Conservation (phyloP, 2,329 filamentous ascomycete species). For the Pseudogymnoascus sp. region DNA sequence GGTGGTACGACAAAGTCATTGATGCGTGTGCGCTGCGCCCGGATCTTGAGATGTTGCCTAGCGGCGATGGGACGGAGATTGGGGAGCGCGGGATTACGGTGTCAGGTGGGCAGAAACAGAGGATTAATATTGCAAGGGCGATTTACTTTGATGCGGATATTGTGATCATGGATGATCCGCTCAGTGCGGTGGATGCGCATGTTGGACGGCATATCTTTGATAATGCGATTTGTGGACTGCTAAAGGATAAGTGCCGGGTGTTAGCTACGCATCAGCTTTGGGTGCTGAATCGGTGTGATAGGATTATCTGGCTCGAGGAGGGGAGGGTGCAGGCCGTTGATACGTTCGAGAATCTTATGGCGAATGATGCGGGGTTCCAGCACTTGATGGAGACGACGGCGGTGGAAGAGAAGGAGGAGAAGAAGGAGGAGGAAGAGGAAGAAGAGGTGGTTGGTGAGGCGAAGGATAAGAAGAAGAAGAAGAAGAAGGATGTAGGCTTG, state of each 20-base stretch:
- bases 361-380: conserved; percentile 66
- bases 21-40: conserved; percentile 70
- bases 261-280: conserved; percentile 93
- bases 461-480: conserved; percentile 39
- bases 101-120: conserved; percentile 90
- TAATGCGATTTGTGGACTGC: conserved; percentile 79
- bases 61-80: conserved; percentile 83
- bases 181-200: conserved; percentile 62
- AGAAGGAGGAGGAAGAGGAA: conserved; percentile 39
- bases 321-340: conserved; percentile 78
- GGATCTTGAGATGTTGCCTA: conserved; percentile 88
- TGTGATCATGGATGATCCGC: conserved; percentile 60
- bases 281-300: conserved; percentile 81
- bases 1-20: conserved; percentile 61
- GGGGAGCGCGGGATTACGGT: conserved; percentile 93
- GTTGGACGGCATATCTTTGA: conserved; percentile 78
- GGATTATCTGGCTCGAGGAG: conserved; percentile 87
- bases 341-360: conserved; percentile 84
- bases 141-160: conserved; percentile 63
- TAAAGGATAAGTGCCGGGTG: conserved; percentile 83
- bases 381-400: conserved; percentile 79
- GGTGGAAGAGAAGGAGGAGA: conserved; percentile 54
- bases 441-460: conserved; percentile 40
- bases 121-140: conserved; percentile 83
- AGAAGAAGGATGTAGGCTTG: conserved; percentile 51